A percentile compares a stretch with the other conserved stretches of the same genome.
These are phyloP conservation scores for Sphagnurus paluster DNA, from an alignment of 1,284 basidiomycete genomes.

Conservation along the genomic window DNA sequence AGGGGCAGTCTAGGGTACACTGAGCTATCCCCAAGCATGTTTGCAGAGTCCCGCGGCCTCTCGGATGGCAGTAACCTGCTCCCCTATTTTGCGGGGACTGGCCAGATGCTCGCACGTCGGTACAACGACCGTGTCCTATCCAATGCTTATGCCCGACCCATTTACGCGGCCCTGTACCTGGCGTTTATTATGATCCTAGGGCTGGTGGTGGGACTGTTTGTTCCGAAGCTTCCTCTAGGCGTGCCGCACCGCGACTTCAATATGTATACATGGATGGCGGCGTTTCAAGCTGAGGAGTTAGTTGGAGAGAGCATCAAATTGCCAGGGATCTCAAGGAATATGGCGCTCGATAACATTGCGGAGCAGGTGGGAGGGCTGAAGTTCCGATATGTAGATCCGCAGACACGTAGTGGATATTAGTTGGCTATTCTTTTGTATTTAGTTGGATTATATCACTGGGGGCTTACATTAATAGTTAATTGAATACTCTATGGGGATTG, in stretches of 20 bases:
- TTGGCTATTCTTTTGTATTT: too few relatives aligned
- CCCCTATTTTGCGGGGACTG: constrained; percentile 40
- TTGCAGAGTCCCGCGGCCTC: constrained; percentile 33
- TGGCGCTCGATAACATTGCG: constrained; percentile 31
- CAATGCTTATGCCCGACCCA: constrained; percentile 22
- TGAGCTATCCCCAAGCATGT: constrained; percentile 32
- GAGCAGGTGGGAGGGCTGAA: constrained; percentile 28
- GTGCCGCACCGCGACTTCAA: constrained; percentile 37
- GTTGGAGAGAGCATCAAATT: constrained; percentile 23
- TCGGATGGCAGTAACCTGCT: constrained; percentile 40
- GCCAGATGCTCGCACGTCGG: constrained; percentile 30
- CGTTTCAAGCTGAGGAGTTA: constrained; percentile 37
- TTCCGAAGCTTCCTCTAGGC: constrained; percentile 34
- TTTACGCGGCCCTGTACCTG: constrained; percentile 25
- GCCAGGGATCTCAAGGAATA: constrained; percentile 24
- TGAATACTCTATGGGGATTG: too few relatives aligned
- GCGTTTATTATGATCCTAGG: constrained; percentile 28
- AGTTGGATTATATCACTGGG: too few relatives aligned
- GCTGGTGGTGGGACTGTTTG: constrained; percentile 32
- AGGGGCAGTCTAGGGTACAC: constrained; percentile 38
- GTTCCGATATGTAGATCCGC: constrained; percentile 24
- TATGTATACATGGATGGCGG: constrained; percentile 39
- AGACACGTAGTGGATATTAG: not conserved
- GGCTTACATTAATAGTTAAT: too few relatives aligned
- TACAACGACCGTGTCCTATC: constrained; percentile 32